Evolutionary conservation across 2,329 filamentous ascomycete species (phyloP).

Genomic region (Sporothrix luriei): DNA sequence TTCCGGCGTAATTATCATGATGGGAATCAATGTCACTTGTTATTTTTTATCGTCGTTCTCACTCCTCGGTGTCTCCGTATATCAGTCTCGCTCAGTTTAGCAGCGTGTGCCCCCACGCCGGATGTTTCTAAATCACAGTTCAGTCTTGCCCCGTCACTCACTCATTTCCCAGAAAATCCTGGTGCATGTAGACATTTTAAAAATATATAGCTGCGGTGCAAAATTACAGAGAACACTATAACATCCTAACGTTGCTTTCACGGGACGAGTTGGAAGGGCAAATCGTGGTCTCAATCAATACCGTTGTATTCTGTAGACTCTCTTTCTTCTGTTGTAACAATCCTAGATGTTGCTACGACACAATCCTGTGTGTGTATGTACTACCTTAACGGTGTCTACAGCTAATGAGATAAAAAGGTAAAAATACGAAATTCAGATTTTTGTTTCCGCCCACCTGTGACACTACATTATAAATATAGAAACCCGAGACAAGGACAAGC

Average conservation of each 20-base stretch:
- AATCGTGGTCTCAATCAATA: background rate
- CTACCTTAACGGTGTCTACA: no score
- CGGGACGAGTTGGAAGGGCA: no score
- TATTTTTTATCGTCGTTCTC: background rate
- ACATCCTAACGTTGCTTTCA: background rate
- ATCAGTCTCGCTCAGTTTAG: background rate
- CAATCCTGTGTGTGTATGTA: background rate
- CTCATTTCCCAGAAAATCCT: background rate
- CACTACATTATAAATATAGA: constrained; percentile 13
- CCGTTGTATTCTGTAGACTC: background rate
- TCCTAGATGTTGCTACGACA: background rate
- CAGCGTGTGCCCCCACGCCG: background rate
- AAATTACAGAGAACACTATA: background rate
- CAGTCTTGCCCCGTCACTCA: background rate
- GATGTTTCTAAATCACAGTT: background rate
- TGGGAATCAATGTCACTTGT: constrained; percentile 26
- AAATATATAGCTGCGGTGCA: background rate
- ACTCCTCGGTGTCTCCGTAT: background rate
- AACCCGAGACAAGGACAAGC: background rate
- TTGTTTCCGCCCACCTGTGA: background rate
- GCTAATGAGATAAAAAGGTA: background rate
- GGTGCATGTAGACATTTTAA: background rate
- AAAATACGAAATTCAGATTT: background rate
- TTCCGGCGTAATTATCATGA: constrained; percentile 32
- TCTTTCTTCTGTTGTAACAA: background rate